phyloP scores from a whole-genome alignment of 2,329 filamentous ascomycete species.

The Fusarium anthophilum region DNA sequence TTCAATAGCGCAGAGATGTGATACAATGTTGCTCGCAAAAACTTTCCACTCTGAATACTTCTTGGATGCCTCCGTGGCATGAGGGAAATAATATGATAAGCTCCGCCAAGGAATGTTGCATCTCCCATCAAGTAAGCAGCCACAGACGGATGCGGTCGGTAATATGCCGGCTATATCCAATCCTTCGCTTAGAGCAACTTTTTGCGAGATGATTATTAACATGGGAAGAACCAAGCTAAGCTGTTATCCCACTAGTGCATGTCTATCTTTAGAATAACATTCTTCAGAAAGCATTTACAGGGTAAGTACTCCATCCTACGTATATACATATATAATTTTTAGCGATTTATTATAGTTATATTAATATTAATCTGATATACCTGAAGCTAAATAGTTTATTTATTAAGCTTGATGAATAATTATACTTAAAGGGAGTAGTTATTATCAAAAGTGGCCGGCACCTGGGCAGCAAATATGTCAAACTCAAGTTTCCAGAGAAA shows the following conservation, averaged over 20 bases:
- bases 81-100: not conserved
- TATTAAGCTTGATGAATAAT: rapidly evolving
- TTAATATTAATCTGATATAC: rapidly evolving
- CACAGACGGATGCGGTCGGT: not conserved
- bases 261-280: not conserved
- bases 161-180: not conserved
- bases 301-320: not conserved
- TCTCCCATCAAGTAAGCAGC: not conserved
- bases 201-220: not conserved
- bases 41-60: not conserved
- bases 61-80: rapidly evolving
- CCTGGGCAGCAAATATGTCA: rapidly evolving
- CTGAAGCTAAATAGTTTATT: not conserved
- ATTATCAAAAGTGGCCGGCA: rapidly evolving
- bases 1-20: not conserved
- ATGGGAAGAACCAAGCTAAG: rapidly evolving
- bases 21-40: not conserved
- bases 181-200: not conserved
- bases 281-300: rapidly evolving
- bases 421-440: rapidly evolving
- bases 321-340: not conserved
- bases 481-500: no score
- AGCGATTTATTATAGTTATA: not conserved
- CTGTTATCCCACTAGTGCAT: rapidly evolving
- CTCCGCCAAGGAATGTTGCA: not conserved